Evolutionary conservation across 2,329 filamentous ascomycete genomes (phyloP), one percentile per base, ranked within the genome.

Genomic region (Didymella segeticola): DNA sequence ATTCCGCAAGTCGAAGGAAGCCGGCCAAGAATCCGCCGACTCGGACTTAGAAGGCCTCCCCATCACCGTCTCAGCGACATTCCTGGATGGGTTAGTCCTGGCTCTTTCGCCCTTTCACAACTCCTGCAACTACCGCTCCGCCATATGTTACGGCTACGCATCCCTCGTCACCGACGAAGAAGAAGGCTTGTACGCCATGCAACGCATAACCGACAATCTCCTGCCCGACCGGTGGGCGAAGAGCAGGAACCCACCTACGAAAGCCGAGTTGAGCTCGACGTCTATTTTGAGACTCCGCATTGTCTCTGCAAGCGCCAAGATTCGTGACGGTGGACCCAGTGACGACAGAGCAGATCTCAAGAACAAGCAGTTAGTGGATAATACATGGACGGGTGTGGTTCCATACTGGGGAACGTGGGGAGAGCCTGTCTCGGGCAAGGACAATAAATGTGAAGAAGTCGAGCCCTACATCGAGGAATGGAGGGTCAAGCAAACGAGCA

Each of bases 401-500:
- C 73, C 73, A 29, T 62, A 61, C 31, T 75, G 69, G 68, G 57
- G 61, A 12, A 57, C 61, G 29, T 74, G 68, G 67, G 72, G 71
- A 5, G 66, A 70, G 58, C 68, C 70, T 17, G 60, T 73, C 5
- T 30, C 53, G 3, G 68, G 62, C 4, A 52, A 54, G 53, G 60
- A 68, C 58, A 79, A 88, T 3, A 71, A 76, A 26, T 68, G 80
- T 10, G 70, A 76, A 25, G 70, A 80, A 8, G 76, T 89, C 15
- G 89, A 90, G 8, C 79, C 74, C 56, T 86, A 92, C 75, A 75
- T 93, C 47, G 75, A 66, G 43, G 76, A 75, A 45, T 73, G 69
- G 69, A 64, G 67, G 58, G 29, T 64, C 8, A 43, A 17, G 42
- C 66, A 69, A 58, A 73, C 66, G 49, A 8, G 2, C n/a, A 60